These are phyloP conservation scores for Protostelium mycophagum DNA, from an alignment of 78 protist species.

Conservation along the genomic window DNA sequence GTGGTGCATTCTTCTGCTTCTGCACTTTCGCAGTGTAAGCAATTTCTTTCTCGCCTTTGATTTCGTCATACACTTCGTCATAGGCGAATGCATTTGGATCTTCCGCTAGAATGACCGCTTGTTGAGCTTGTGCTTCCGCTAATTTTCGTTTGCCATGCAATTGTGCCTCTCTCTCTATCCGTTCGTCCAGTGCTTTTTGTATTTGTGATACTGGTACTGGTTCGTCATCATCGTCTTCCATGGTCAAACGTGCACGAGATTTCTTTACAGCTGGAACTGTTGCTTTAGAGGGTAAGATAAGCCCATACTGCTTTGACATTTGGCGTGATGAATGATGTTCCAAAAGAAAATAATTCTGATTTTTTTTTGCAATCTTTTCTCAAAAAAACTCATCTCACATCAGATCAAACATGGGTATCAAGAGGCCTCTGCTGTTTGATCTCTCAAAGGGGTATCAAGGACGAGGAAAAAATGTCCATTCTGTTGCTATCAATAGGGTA, in stretches of 20 bases:
- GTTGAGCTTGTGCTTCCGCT: not conserved
- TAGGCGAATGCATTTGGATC: slow-evolving; percentile 57
- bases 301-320: not conserved
- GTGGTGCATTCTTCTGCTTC: slow-evolving; percentile 4
- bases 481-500: slow-evolving; percentile 48
- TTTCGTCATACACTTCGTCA: slow-evolving; percentile 37
- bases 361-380: no score
- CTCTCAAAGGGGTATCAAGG: slow-evolving; percentile 53
- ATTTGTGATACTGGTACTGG: not conserved
- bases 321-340: no score
- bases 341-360: no score
- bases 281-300: not conserved
- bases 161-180: not conserved
- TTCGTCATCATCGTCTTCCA: not conserved
- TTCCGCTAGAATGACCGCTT: not conserved
- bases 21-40: not conserved
- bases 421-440: slow-evolving; percentile 17
- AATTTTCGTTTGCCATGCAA: not conserved
- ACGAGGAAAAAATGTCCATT: slow-evolving; percentile 49
- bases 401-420: no score
- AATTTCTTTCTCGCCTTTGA: slow-evolving; percentile 20
- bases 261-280: no score
- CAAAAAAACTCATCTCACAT: no score
- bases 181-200: not conserved
- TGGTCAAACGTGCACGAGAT: no score